These are phyloP conservation scores for Ceratobasidium papillatum DNA, from an alignment of 1,284 basidiomycete species.

Conservation along the genomic window DNA sequence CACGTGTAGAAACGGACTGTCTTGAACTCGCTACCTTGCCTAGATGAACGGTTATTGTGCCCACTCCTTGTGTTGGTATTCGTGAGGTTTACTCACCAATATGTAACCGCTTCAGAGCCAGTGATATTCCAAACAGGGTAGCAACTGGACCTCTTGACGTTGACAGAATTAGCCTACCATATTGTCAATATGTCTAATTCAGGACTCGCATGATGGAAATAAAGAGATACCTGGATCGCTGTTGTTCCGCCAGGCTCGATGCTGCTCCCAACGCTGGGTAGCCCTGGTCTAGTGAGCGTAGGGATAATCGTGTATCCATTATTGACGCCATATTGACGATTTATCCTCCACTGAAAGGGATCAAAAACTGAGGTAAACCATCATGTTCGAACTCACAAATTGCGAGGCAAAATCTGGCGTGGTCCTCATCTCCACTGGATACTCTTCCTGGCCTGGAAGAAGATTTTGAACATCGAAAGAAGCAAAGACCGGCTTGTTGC, in stretches of 20 bases:
- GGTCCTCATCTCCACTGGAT: background rate
- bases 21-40: background rate
- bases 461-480: background rate
- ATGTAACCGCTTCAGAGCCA: background rate
- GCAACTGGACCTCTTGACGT: background rate
- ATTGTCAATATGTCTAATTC: background rate
- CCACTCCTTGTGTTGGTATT: background rate
- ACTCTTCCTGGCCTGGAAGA: background rate
- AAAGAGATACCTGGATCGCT: background rate
- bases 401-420: background rate
- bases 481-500: background rate
- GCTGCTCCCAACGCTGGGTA: background rate
- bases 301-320: background rate
- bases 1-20: background rate
- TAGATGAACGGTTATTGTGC: background rate
- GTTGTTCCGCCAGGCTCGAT: background rate
- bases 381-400: background rate
- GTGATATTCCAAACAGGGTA: background rate
- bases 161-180: background rate
- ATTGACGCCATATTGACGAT: background rate
- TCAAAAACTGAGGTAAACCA: background rate
- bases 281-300: background rate
- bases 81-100: background rate
- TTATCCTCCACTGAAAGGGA: background rate
- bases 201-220: background rate